Evolutionary conservation across 345 rosid genomes (phyloP), one percentile per base, ranked within the genome.

Genomic region (Luvunga scandens): DNA sequence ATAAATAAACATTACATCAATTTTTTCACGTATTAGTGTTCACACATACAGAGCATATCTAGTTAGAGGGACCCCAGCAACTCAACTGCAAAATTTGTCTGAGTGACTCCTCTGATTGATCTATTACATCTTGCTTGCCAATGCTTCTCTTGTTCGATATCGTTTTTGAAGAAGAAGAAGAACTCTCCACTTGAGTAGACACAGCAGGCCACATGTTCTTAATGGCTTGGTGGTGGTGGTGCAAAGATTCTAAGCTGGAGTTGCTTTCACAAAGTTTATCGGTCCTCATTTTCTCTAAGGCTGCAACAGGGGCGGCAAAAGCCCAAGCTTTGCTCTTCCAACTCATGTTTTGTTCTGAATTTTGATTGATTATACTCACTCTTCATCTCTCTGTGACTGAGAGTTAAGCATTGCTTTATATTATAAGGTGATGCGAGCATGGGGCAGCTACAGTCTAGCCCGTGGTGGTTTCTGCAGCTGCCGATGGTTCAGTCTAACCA

Each of bases 271-370:
- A 9, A 19, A 16, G 28, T 25, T 82, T 75, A 72, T 57, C 33
- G 6, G 71, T 62, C 31, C 71, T 69, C 4, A 79, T 24, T 53
- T 38, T 72, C 67, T 78, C 81, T 31, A 70, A 57, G 10, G 79
- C 81, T 34, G 53, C 79, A 70, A 78, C 72, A 21, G 79, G 56
- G 50, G 76, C 73, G n/a, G 77, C 84, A 69, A 78, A 66, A 12
- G 56, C 78, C 73, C 72, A 78, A 1, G 77, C 79, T 67, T 8
- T 69, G 19, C 76, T 31, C 63, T 63, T 78, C 81, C 81, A 75
- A 28, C 69, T 82, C 73, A 66, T 77, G 4, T 28, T 30, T 48
- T 39, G 2, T 33, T 34, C 13, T 18, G 22, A 21, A 2, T 50
- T 69, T 27, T 18, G n/a, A 64, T 55, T 72, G 64, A 24, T 6